These are phyloP conservation scores for Solanum infundibuliforme DNA, from an alignment of 257 asterid genomes.

Conservation along the genomic window DNA sequence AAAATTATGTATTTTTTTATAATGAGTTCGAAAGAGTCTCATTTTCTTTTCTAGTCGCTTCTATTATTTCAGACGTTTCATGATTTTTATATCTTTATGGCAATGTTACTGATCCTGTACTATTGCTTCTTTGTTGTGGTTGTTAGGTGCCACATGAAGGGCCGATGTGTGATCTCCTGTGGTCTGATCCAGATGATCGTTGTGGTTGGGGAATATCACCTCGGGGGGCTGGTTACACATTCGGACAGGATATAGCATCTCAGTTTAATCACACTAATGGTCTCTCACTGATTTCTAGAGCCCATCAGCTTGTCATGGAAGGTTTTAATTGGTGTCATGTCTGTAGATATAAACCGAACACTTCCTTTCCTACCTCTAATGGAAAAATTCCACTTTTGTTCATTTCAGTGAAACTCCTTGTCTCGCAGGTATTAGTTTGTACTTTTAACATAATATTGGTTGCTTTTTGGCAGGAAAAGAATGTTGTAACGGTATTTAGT, in stretches of 20 bases:
- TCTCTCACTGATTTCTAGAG: conserved; percentile 85
- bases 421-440: background rate
- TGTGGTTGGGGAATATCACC: conserved; percentile 99
- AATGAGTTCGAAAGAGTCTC: background rate
- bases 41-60: background rate
- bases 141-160: conserved; percentile 94
- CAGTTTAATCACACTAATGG: conserved; percentile 96
- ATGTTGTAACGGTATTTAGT: conserved; percentile 87
- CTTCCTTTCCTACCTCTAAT: background rate
- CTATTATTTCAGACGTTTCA: background rate
- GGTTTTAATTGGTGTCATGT: conserved; percentile 99
- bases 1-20: background rate
- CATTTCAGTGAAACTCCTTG: background rate
- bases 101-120: background rate
- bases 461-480: conserved; percentile 57
- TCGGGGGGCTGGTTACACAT: conserved; percentile 94
- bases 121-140: background rate
- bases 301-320: conserved; percentile 98
- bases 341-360: conserved; percentile 3
- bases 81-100: background rate
- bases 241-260: conserved; percentile 93
- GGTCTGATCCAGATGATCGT: conserved; percentile 97
- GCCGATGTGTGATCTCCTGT: conserved; percentile 96
- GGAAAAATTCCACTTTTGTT: background rate
- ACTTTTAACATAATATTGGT: background rate